Evolutionary conservation across 139 green algal genomes (phyloP).

Genomic region (Chlamydomonas incerta): DNA sequence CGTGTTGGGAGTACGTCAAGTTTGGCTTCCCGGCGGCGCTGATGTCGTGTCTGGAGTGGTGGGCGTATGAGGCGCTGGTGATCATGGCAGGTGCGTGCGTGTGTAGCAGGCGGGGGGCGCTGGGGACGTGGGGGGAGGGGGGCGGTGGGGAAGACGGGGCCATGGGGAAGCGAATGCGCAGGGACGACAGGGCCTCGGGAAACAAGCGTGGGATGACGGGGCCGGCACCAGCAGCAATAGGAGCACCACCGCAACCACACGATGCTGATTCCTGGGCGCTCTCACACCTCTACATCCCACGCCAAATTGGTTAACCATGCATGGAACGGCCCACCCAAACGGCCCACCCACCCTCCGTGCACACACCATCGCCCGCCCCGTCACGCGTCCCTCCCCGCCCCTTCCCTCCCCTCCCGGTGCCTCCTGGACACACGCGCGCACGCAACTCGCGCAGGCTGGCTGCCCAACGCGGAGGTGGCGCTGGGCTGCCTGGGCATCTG

Average conservation of each 20-base stretch:
- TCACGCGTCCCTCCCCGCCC: neutral
- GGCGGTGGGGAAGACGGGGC: neutral
- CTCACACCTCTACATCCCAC: too few species aligned
- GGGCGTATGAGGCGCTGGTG: conserved; percentile 58
- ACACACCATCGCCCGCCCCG: too few species aligned
- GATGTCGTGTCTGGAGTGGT: conserved; percentile 65
- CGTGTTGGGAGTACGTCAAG: conserved; percentile 43
- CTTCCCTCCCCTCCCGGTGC: neutral
- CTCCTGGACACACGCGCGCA: too few species aligned
- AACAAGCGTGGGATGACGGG: too few species aligned
- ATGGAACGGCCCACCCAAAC: too few species aligned
- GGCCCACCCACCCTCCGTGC: too few species aligned
- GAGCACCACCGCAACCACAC: too few species aligned
- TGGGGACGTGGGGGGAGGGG: neutral
- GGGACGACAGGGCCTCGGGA: too few species aligned
- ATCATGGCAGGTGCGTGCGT: conserved; percentile 55
- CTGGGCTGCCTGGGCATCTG: conserved; percentile 61
- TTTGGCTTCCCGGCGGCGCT: conserved; percentile 53
- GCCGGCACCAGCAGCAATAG: too few species aligned
- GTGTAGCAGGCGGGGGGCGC: neutral
- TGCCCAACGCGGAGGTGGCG: conserved; percentile 51
- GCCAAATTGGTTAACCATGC: too few species aligned
- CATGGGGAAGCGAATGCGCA: neutral
- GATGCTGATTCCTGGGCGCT: too few species aligned
- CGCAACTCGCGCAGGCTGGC: conserved; percentile 18